Conservation (phyloP, 306 rosid genomes). For the Quercus mongolica region DNA sequence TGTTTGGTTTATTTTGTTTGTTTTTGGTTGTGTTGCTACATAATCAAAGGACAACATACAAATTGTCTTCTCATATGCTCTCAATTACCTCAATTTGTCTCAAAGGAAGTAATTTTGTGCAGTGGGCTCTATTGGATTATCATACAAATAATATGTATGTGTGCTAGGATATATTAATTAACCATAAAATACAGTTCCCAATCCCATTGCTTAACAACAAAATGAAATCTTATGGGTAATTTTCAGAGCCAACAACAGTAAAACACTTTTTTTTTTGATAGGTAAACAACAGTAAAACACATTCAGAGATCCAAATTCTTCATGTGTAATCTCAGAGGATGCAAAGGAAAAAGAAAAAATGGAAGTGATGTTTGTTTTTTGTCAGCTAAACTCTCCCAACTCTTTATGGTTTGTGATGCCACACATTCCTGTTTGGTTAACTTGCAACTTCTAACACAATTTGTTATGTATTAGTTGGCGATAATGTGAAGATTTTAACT, state of each 20-base stretch:
- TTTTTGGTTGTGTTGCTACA: too few species aligned
- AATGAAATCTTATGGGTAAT: not conserved
- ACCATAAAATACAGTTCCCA: too few species aligned
- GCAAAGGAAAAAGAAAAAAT: not conserved
- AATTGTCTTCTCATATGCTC: too few species aligned
- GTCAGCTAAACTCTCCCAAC: not conserved
- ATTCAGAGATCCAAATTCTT: not conserved
- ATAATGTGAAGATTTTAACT: not conserved
- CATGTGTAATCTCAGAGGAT: not conserved
- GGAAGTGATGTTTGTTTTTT: not conserved
- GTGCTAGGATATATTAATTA: too few species aligned
- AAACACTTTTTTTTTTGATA: too few species aligned
- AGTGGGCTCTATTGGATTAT: too few species aligned
- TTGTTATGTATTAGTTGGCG: not conserved
- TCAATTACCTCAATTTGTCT: too few species aligned
- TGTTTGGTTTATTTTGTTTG: too few species aligned
- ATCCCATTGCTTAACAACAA: not conserved
- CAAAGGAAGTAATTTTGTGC: too few species aligned
- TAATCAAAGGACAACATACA: too few species aligned
- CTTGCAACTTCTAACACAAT: not conserved
- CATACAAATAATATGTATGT: too few species aligned
- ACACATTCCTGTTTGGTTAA: not conserved
- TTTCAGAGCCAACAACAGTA: not conserved
- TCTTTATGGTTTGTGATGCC: not conserved
- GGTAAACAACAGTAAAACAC: not conserved